Base-by-base conservation (phyloP, 192 early-diverging fungal species). In the Coemansia sp. region DNA sequence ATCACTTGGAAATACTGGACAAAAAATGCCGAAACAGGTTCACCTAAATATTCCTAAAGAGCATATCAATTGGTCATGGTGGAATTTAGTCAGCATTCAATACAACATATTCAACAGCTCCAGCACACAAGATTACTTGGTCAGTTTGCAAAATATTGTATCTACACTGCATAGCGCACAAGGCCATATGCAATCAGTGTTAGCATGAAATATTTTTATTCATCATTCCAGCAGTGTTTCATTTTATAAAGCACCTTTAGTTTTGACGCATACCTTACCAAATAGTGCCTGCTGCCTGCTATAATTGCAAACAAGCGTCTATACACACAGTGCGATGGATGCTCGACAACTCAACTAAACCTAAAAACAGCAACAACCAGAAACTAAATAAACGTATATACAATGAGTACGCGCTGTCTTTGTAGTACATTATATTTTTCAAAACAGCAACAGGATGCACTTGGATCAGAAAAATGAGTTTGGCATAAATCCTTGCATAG, bases 141-240 rank as follows among this genome's bases (percentile, higher is more conserved):
- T 42, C 40, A 42, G 40, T 42, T 42, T 42, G 12, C 46, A 49
- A 49, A 49, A 76, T 46, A 67, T 56, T 60, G 29, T 64, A 60
- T 77, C 74, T 64, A 35, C 74, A 67, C 23, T 40, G 49, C 61
- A 71, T 45, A 53, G 39, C 35, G 37, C 51, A 49, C 42, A 26
- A 57, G 25, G 63, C 51, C 45, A 21, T 30, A 21, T 35, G 48
- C 57, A 23, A 16, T 79, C 77, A 58, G 77, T 65, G 56, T 79
- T 79, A 79, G 77, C 77, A 79, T 79, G 71, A 67, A 79, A 78
- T 70, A 59, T 72, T 67, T 70, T 69, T 72, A 46, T 58, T 73
- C 76, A 73, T 79, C 77, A 70, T 13, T 42, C 64, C 57, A 42
- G n/a, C n/a, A n/a, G n/a, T n/a, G n/a, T n/a, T n/a, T n/a, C n/a